A percentile compares a stretch with the other conserved stretches of the same genome.
phyloP scores from a whole-genome alignment of 495 filamentous ascomycete species.

The Elasticomyces elasticus region DNA sequence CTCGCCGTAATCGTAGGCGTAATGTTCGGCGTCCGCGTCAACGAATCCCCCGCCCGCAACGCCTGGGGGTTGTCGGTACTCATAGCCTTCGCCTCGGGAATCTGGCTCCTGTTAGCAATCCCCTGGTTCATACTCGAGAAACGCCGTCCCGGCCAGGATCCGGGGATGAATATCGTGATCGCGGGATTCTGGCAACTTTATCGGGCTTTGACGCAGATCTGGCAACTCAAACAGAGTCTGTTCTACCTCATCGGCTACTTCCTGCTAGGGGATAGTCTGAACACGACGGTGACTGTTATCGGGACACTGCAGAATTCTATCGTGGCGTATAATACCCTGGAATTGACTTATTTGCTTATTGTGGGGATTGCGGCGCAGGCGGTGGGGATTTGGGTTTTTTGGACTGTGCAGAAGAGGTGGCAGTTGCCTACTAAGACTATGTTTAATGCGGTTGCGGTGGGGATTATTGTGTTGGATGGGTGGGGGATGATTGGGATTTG shows the following conservation, averaged over 20 bases:
- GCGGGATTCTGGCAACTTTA: constrained; percentile 51
- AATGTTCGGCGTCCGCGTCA: constrained; percentile 50
- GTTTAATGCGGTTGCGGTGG: constrained; percentile 49
- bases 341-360: constrained; percentile 52
- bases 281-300: constrained; percentile 60
- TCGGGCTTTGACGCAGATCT: constrained; percentile 47
- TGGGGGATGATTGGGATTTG: constrained; percentile 63
- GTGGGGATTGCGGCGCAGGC: constrained; percentile 55
- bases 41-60: constrained; percentile 48
- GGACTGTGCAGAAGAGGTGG: constrained; percentile 46
- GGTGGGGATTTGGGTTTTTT: constrained; percentile 52
- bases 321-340: constrained; percentile 50
- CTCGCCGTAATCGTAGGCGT: constrained; percentile 53
- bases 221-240: constrained; percentile 53
- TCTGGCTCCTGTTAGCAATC: constrained; percentile 50
- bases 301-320: constrained; percentile 52
- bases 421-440: constrained; percentile 49
- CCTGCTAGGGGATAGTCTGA: constrained; percentile 53
- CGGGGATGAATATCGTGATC: constrained; percentile 36
- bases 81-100: constrained; percentile 53
- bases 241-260: constrained; percentile 58
- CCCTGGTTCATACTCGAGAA: constrained; percentile 60
- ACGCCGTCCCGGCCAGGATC: constrained; percentile 46
- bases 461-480: constrained; percentile 49
- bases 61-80: constrained; percentile 56